These are phyloP conservation scores for Gentiana dahurica DNA, from an alignment of 257 asterid genomes.

Conservation along the genomic window DNA sequence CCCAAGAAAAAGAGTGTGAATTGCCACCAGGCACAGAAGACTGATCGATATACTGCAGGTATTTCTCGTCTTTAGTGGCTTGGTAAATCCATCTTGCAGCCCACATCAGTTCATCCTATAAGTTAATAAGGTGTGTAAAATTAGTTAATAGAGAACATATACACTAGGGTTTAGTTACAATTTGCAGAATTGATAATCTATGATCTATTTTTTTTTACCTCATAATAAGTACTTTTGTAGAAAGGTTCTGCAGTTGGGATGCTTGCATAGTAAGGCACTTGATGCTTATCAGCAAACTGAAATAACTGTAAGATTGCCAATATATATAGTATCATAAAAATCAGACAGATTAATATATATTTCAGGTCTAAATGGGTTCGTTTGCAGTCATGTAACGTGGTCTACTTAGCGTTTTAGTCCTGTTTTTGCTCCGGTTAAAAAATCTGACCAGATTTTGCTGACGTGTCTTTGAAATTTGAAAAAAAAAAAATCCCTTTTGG, in stretches of 20 bases:
- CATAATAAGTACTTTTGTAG: constrained; percentile 44
- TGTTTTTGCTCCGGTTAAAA: no score
- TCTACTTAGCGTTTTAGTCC: no score
- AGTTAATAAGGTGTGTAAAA: background rate
- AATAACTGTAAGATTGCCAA: constrained; percentile 29
- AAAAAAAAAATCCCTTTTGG: no score
- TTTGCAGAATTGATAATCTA: background rate
- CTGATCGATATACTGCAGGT: constrained; percentile 14
- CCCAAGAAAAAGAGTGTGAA: constrained; percentile 46
- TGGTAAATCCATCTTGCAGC: constrained; percentile 50
- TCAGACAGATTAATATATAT: background rate
- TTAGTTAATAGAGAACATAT: no score
- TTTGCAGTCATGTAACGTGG: no score
- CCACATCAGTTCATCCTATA: constrained; percentile 63
- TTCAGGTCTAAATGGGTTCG: no score
- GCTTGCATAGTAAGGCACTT: constrained; percentile 38
- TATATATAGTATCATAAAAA: background rate
- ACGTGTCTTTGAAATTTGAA: no score
- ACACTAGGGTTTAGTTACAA: no score
- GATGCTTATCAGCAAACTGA: constrained; percentile 37
- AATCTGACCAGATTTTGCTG: no score
- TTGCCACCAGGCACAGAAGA: constrained; percentile 33
- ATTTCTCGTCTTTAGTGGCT: constrained; percentile 29
- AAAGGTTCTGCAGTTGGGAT: constrained; percentile 31
- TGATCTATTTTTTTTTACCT: constrained; percentile 18